Evolutionary conservation across 345 rosid species (phyloP), one percentile per base, ranked within the genome.

Genomic region (Trapa incisa): DNA sequence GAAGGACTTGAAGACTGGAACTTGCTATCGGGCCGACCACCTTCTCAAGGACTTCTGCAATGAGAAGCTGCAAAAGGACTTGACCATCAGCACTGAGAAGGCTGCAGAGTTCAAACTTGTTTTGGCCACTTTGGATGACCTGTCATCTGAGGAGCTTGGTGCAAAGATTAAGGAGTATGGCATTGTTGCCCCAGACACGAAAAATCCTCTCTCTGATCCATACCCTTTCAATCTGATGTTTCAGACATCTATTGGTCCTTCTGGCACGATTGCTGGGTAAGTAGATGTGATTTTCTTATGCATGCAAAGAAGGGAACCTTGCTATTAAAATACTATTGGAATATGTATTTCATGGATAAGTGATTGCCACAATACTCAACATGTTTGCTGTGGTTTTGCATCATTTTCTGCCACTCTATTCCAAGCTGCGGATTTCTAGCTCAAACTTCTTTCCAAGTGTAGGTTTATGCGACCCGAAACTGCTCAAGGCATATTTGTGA

Each of bases 381-480:
- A 65, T 37, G 29, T 43, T 38, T 64, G 33, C 17, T 10, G 57
- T 2, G 57, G 14, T 60, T 43, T 22, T 35, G 47, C 35, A 5
- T 66, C 29, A 32, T 65, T 64, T 53, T 37, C 64, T n/a, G 43
- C 4, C 15, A 47, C 48, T 50, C 5, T 50, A 15, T 15, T 4
- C 22, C 22, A 14, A 2, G 17, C 45, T 45, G 1, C 67, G 11
- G 37, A 70, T 50, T 36, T 17, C 35, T 14, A 47, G 52, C 4
- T 39, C 38, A 9, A 41, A 41, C n/a, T 71, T 33, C 33, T 74
- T 11, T 13, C 33, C 52, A 75, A 38, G 66, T 75, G 72, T 80
- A 93, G 98, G 76, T 93, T 80, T 73, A 82, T 93, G 98, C 96
- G 96, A 41, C 97, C 98, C 72, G 98, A 93, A 80, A 93, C 98